Evolutionary conservation across 2,329 filamentous ascomycete genomes (phyloP), one percentile per base, ranked within the genome.

Genomic region (Ophiocordyceps australis): DNA sequence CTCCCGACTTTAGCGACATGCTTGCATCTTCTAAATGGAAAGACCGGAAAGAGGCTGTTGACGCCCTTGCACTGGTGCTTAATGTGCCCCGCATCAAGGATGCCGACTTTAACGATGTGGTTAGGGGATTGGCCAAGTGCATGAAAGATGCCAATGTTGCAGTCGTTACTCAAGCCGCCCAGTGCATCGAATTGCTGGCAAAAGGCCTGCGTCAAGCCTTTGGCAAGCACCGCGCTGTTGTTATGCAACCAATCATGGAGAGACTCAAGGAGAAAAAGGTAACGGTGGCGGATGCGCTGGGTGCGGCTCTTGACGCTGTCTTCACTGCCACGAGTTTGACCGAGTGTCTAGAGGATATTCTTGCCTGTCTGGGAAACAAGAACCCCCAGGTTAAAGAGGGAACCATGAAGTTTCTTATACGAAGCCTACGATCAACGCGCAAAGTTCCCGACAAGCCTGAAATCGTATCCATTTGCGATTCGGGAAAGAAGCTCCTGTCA

Each of bases 141-240:
- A 98, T 98, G 89, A 98, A 98, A 51, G 91, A 98, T 39, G 89
- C 91, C 39, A 98, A 98, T 44, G 77, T 98, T 37, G 77, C 81
- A 5, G 89, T 95, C 25, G 89, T 94, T 13, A 89, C 78, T 2
- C 75, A 89, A 35, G 86, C 91, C 5, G 89, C 86, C 3, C 85
- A 91, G 40, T 93, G 86, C 50, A 77, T 94, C 18, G 85, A 95
- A 41, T 65, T 78, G 16, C 57, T 98, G 15, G 86, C 85, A 23
- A 89, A 81, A 41, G 89, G 89, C 25, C 47, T 98, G 32, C 74
- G 81, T 23, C 74, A 68, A 39, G 55, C 62, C 14, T 98, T 92
- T 45, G 62, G 56, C 27, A 93, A 79, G 50, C 82, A 98, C 46
- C 73, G 85, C 27, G 60, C 74, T 3, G 66, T 62, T 9, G 74